phyloP scores from a whole-genome alignment of 2,329 filamentous ascomycete genomes.

The Neocucurbitaria cava region DNA sequence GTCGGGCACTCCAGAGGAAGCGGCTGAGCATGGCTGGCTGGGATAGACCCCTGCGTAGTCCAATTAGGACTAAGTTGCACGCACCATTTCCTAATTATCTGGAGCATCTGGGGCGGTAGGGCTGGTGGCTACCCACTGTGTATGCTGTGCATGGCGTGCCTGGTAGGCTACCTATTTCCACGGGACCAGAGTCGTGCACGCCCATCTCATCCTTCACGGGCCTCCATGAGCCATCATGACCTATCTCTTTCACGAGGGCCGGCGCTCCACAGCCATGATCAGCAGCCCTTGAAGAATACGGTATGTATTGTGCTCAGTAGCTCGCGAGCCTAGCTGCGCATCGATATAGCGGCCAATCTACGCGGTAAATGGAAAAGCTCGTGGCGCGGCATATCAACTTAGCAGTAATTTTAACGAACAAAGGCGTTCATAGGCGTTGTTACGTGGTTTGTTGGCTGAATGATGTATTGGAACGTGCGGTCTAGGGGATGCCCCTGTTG shows the following conservation, averaged over 20 bases:
- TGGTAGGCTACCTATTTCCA: background rate
- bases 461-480: conserved; percentile 9
- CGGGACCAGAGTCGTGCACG: background rate
- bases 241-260: background rate
- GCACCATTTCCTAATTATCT: background rate
- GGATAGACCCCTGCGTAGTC: background rate
- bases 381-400: conserved; percentile 14
- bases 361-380: conserved; percentile 11
- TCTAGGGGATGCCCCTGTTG: conserved; percentile 1
- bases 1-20: conserved; percentile 2
- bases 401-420: background rate
- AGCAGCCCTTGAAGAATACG: background rate
- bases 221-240: too few relatives aligned
- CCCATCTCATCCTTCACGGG: background rate
- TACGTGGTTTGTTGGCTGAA: conserved; percentile 9
- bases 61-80: background rate
- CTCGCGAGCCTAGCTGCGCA: background rate
- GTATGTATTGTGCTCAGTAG: background rate
- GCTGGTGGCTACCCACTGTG: background rate
- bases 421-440: background rate
- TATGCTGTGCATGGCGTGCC: background rate
- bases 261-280: conserved; percentile 1
- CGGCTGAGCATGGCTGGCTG: conserved; percentile 12
- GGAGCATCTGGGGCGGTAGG: background rate
- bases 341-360: conserved; percentile 7